These are phyloP conservation scores for Fraxinus floribunda DNA, from an alignment of 305 asterid genomes.

Conservation along the genomic window DNA sequence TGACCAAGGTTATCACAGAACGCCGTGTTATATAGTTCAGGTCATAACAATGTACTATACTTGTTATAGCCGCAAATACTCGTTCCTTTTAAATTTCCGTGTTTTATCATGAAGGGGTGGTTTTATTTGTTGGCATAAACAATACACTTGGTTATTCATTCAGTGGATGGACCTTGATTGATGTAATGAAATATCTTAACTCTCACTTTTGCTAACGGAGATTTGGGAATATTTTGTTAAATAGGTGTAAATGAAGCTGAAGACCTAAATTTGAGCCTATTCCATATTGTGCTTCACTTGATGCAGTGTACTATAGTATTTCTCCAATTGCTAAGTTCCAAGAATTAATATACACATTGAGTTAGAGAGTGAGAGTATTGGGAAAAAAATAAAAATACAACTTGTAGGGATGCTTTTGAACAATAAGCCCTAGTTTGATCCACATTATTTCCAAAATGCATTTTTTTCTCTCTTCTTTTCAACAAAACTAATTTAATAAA, in stretches of 20 bases:
- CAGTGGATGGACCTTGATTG: background rate
- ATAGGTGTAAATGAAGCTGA: background rate
- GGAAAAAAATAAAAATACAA: too few species aligned
- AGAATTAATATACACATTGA: background rate
- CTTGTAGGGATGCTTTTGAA: background rate
- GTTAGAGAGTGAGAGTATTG: background rate
- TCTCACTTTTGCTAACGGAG: background rate
- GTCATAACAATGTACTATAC: background rate
- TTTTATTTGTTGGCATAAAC: background rate
- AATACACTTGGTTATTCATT: background rate
- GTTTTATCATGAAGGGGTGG: background rate
- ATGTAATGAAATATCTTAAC: background rate
- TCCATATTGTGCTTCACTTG: background rate
- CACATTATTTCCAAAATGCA: too few species aligned
- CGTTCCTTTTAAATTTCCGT: background rate
- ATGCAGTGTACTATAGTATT: background rate
- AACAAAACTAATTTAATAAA: too few species aligned
- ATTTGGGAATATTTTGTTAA: background rate
- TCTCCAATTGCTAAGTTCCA: background rate
- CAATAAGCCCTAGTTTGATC: too few species aligned
- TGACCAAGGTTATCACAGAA: background rate
- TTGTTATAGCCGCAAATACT: background rate
- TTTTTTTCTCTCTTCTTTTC: too few species aligned
- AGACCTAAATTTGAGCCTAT: background rate
- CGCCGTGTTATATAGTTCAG: background rate